These are phyloP conservation scores for Geoglossum glabrum DNA, from an alignment of 495 filamentous ascomycete genomes.

Conservation along the genomic window DNA sequence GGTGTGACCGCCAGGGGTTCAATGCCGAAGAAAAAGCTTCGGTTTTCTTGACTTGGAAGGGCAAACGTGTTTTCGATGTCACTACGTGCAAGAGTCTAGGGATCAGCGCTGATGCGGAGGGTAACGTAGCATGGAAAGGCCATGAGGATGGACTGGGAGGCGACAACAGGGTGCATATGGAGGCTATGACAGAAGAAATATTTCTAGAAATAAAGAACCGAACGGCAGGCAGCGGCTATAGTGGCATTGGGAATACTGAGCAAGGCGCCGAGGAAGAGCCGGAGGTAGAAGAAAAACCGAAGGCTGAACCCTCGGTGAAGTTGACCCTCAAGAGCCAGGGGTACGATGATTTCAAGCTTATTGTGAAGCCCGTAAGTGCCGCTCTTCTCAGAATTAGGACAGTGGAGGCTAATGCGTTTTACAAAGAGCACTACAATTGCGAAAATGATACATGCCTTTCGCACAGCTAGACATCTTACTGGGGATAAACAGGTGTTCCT, in stretches of 20 bases:
- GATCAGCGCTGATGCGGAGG: slow-evolving; percentile 25
- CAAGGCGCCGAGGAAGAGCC: slow-evolving; percentile 13
- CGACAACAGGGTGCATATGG: slow-evolving; percentile 32
- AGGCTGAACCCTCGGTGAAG: slow-evolving; percentile 21
- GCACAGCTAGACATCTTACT: slow-evolving; percentile 23
- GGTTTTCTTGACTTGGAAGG: slow-evolving; percentile 65
- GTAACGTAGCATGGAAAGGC: slow-evolving; percentile 17
- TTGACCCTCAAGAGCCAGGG: slow-evolving; percentile 40
- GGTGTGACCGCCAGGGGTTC: slow-evolving; percentile 43
- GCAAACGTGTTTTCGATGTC: slow-evolving; percentile 47
- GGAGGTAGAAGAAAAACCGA: slow-evolving; percentile 6
- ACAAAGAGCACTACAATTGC: slow-evolving; percentile 31
- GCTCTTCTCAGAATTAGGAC: background rate
- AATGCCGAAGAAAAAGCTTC: slow-evolving; percentile 21
- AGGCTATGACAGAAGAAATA: slow-evolving; percentile 47
- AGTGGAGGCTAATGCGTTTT: background rate
- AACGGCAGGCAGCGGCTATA: slow-evolving; percentile 30
- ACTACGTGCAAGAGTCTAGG: slow-evolving; percentile 52
- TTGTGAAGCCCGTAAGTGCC: slow-evolving; percentile 28
- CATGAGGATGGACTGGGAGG: slow-evolving; percentile 17
- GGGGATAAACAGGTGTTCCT: slow-evolving; percentile 36
- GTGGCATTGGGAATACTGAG: slow-evolving; percentile 20
- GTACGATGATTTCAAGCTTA: slow-evolving; percentile 33
- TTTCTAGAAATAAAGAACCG: slow-evolving; percentile 19
- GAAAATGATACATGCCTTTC: slow-evolving; percentile 33